Evolutionary conservation across 2,329 filamentous ascomycete genomes (phyloP).

Genomic region (Colletotrichum cereale): DNA sequence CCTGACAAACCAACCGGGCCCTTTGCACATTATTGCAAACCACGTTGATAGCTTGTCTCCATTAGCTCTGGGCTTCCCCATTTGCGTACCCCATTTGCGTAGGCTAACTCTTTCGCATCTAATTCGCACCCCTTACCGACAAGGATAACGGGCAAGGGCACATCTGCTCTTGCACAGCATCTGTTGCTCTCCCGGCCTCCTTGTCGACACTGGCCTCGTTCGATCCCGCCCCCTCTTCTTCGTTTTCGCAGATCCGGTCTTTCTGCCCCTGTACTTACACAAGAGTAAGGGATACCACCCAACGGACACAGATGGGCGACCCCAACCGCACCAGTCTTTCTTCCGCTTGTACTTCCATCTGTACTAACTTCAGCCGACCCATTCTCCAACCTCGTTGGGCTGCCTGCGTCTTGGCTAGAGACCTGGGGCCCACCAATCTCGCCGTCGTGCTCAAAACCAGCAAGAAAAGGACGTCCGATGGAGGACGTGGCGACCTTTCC

Average conservation of each 20-base stretch:
- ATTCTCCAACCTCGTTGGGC: slow-evolving; percentile 26
- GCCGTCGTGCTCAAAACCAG: not conserved
- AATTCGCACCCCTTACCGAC: not conserved
- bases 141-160: not conserved
- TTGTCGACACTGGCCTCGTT: not conserved
- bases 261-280: not conserved
- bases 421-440: slow-evolving; percentile 7
- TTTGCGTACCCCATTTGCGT: not conserved
- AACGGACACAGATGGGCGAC: not conserved
- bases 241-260: not conserved
- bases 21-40: slow-evolving; percentile 1
- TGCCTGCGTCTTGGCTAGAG: slow-evolving; percentile 29
- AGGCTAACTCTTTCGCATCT: not conserved
- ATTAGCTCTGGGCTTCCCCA: not conserved
- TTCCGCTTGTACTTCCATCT: not conserved
- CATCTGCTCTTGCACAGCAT: not conserved
- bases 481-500: slow-evolving; percentile 14
- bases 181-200: not conserved
- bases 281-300: not conserved
- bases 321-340: slow-evolving; percentile 9
- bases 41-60: slow-evolving; percentile 4
- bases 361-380: slow-evolving; percentile 23
- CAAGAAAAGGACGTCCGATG: not conserved
- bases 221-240: not conserved
- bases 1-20: slow-evolving; percentile 11